phyloP scores from a whole-genome alignment of 108 stramenopile genomes.

The Discostella stelligeroides region DNA sequence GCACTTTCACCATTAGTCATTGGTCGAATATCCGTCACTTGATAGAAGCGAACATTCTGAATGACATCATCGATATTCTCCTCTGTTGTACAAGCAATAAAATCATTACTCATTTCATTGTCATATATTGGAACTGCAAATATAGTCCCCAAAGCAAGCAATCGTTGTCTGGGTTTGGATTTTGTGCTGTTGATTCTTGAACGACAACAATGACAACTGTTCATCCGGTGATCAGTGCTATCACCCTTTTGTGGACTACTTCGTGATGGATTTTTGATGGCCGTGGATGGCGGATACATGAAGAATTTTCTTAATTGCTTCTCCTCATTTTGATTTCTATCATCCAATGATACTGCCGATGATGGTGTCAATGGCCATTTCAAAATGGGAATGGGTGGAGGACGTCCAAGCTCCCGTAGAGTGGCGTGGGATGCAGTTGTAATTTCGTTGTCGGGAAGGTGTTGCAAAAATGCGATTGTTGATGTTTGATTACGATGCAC shows the following conservation, averaged over 20 bases:
- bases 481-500: not conserved
- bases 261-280: not conserved
- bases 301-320: slow-evolving; percentile 36
- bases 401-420: slow-evolving; percentile 36
- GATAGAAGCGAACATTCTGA: slow-evolving; percentile 24
- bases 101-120: not conserved
- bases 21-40: slow-evolving; percentile 22
- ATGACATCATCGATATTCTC: not conserved
- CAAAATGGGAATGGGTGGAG: slow-evolving; percentile 19
- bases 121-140: slow-evolving; percentile 25
- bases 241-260: not conserved
- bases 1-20: not conserved
- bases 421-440: slow-evolving; percentile 29
- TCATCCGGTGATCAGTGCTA: not conserved
- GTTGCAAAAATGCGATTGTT: slow-evolving; percentile 2
- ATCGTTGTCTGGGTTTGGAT: slow-evolving; percentile 33
- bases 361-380: not conserved
- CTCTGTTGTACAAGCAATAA: not conserved
- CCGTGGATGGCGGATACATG: slow-evolving; percentile 1
- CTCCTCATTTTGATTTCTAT: slow-evolving; percentile 1
- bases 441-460: not conserved
- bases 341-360: not conserved
- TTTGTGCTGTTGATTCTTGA: not conserved
- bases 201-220: slow-evolving; percentile 16
- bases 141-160: slow-evolving; percentile 44